A percentile compares a stretch with the other conserved stretches of the same genome.
phyloP scores from a whole-genome alignment of 2,329 filamentous ascomycete genomes.

The Pseudogymnoascus sp. region DNA sequence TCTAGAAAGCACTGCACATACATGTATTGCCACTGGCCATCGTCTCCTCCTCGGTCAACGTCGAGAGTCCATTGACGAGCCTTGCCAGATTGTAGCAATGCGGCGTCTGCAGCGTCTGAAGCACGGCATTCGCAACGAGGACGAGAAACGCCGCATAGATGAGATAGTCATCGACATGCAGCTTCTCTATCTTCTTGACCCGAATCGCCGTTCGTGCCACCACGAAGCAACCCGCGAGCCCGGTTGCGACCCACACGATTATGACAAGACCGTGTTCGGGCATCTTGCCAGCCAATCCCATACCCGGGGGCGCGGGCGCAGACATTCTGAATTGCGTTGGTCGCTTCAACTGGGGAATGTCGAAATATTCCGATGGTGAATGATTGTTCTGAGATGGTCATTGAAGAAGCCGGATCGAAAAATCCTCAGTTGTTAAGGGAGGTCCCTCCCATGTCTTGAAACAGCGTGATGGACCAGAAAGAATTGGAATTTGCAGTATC shows the following conservation, averaged over 20 bases:
- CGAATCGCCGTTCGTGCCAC: not conserved
- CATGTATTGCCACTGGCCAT: not conserved
- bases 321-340: not conserved
- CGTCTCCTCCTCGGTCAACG: not conserved
- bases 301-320: not conserved
- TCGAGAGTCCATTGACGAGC: not conserved
- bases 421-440: not conserved
- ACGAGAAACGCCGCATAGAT: not conserved
- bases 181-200: not conserved
- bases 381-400: not conserved
- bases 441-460: not conserved
- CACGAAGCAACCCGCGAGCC: not conserved
- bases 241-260: not conserved
- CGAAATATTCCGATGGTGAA: not conserved
- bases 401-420: not conserved
- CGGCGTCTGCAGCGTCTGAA: not conserved
- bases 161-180: not conserved
- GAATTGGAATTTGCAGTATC: not conserved
- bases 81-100: not conserved
- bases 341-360: not conserved
- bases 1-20: not conserved
- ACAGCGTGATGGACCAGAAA: not conserved
- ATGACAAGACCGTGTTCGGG: not conserved
- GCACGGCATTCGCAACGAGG: not conserved
- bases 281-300: not conserved